These are phyloP conservation scores for Mycena rebaudengoi DNA, from an alignment of 768 basidiomycete genomes.

Conservation along the genomic window DNA sequence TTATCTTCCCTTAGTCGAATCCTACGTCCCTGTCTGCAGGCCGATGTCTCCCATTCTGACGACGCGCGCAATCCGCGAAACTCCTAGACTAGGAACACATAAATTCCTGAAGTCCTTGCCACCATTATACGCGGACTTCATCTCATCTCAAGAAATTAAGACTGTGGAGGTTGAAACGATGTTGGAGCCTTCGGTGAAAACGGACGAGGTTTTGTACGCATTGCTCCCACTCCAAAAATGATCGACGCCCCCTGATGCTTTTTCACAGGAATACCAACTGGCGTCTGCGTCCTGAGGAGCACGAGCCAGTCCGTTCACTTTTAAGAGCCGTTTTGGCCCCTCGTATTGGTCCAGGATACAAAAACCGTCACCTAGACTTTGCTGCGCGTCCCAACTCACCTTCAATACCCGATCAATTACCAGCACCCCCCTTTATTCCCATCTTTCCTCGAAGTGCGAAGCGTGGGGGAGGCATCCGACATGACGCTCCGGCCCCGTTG, in stretches of 20 bases:
- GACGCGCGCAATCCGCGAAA: slow-evolving; percentile 53
- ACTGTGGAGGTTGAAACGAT: slow-evolving; percentile 39
- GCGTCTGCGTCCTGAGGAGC: slow-evolving; percentile 29
- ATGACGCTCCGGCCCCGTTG: slow-evolving; percentile 8
- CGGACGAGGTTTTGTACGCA: slow-evolving; percentile 53
- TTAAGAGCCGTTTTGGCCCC: slow-evolving; percentile 28
- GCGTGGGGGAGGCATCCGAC: slow-evolving; percentile 26
- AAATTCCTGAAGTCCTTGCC: slow-evolving; percentile 35
- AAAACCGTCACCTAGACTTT: slow-evolving; percentile 23
- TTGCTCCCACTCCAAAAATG: slow-evolving; percentile 25
- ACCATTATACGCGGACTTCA: slow-evolving; percentile 31
- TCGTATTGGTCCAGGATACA: slow-evolving; percentile 19
- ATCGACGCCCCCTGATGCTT: not conserved
- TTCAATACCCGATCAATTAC: slow-evolving; percentile 35
- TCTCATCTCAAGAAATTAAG: slow-evolving; percentile 30
- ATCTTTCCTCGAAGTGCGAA: slow-evolving; percentile 50
- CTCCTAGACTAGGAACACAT: slow-evolving; percentile 49
- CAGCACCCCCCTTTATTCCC: slow-evolving; percentile 33
- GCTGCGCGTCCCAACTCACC: slow-evolving; percentile 39
- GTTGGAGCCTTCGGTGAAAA: slow-evolving; percentile 39
- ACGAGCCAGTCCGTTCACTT: slow-evolving; percentile 29
- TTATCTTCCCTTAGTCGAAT: slow-evolving; percentile 31
- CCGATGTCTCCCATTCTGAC: slow-evolving; percentile 57
- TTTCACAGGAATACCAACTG: slow-evolving; percentile 7
- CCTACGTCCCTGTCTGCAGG: slow-evolving; percentile 35